A percentile compares a stretch with the other conserved stretches of the same genome.
These are phyloP conservation scores for Tricharina praecox DNA, from an alignment of 495 filamentous ascomycete genomes.

Conservation along the genomic window DNA sequence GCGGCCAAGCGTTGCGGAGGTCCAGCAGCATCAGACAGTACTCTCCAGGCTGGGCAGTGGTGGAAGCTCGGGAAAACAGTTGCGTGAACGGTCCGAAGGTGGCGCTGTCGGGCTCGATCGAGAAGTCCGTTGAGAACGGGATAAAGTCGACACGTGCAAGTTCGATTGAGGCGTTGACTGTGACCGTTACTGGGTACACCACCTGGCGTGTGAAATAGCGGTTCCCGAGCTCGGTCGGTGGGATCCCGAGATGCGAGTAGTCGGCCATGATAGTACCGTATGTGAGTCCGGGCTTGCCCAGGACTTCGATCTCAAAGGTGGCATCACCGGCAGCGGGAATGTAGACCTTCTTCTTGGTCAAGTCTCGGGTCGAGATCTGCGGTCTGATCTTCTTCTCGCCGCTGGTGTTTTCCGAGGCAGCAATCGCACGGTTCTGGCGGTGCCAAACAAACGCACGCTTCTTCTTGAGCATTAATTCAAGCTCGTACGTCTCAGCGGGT, in stretches of 20 bases:
- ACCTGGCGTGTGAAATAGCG: conserved; percentile 73
- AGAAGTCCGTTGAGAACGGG: conserved; percentile 34
- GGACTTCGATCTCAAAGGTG: conserved; percentile 65
- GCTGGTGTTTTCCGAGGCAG: background rate
- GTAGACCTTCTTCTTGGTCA: conserved; percentile 28
- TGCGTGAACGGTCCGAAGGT: conserved; percentile 12
- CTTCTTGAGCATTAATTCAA: conserved; percentile 56
- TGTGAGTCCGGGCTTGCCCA: conserved; percentile 73
- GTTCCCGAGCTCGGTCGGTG: conserved; percentile 41
- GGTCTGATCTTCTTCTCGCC: background rate
- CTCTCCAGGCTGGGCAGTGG: conserved; percentile 29
- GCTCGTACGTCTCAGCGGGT: conserved; percentile 64
- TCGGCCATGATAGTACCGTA: conserved; percentile 66
- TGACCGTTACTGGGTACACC: conserved; percentile 64
- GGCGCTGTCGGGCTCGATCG: background rate
- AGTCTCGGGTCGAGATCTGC: background rate
- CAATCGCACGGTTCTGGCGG: conserved; percentile 33
- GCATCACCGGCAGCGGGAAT: conserved; percentile 54
- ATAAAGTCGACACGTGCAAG: conserved; percentile 61
- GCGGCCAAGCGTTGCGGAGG: conserved; percentile 75
- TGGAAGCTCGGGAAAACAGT: conserved; percentile 17
- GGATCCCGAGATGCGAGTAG: conserved; percentile 41
- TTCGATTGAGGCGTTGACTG: conserved; percentile 79
- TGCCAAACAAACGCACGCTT: conserved; percentile 56
- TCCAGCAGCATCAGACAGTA: conserved; percentile 72